Evolutionary conservation across 208 protist species (phyloP), one percentile per base, ranked within the genome.

Genomic region (Trypanosoma mega): DNA sequence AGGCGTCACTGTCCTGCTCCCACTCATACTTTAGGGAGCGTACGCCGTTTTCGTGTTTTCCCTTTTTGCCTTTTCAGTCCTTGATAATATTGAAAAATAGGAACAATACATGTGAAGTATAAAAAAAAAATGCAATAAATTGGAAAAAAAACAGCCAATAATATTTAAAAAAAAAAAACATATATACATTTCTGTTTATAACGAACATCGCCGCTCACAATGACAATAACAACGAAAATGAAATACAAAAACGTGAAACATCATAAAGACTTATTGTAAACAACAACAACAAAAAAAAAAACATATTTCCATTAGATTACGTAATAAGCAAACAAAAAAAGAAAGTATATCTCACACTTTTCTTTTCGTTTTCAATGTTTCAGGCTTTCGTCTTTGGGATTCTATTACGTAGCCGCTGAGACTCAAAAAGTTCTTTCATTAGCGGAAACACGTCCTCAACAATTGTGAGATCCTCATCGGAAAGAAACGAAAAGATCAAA

Each of bases 401-500:
- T 33, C 73, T 73, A 0, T 36, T 67, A n/a, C 39, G 21, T 12
- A 69, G 44, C 47, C 57, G 58, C 33, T 85, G 68, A 24, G 74
- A 68, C 23, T 65, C 46, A 2, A 68, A 54, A 14, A 91, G 63
- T 18, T 84, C 68, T 21, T 48, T 55, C 49, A 90, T 54, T 1
- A 71, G 56, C 0, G 77, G 79, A 49, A 93, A 87, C 5, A 85
- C 68, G 23, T 36, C 41, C n/a, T 44, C 58, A 36, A 90, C 45
- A 14, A 12, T 29, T 21, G 29, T 41, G 3, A 93, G 55, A 16
- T 81, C 79, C 30, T 39, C 67, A 8, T 72, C 68, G 4, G 49
- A 45, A 7, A 90, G 54, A 44, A 68, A 87, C n/a, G 68, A 76
- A 34, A 86, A 79, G 3, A 93, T 54, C 1, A 53, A 55, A 2